Base-by-base conservation (phyloP, 805 yeast species). In the Pichia kluyveri region DNA sequence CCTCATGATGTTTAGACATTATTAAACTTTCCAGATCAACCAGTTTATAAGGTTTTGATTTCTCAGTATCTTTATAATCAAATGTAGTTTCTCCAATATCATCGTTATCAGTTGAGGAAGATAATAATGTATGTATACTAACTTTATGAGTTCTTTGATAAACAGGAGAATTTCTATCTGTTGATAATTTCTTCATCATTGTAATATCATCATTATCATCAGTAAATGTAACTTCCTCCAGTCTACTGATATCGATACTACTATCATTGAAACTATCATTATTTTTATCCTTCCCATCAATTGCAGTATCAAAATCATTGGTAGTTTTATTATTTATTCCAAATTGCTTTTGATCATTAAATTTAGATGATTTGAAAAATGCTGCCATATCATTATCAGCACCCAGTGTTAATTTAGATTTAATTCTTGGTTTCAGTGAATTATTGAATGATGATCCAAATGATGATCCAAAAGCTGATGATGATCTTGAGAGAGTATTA, bases 151-250 rank as follows among this genome's bases (percentile, higher is more conserved):
- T 56, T 42, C 59, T 52, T 17, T 50, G 56, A 23, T 52, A 47
- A 2, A 54, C 39, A 5, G 62, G 63, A 2, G 64, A 61, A 49
- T 66, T 67, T 19, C 63, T 55, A 40, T 67, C 57, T 4, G 70
- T 66, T 18, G 58, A 59, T 43, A 66, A 56, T 43, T 67, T 60
- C 46, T 62, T 63, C 31, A 52, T 53, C 9, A 47, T 48, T 28
- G 54, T 38, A 10, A 51, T 45, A 32, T 51, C 54, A 4, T 52
- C 51, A 10, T 37, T 9, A 1, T 41, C 47, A 10, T 45, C 45
- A 4, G 38, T 34, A 32, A 47, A 44, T 15, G 47, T 43, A 12
- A 47, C 34, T 12, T 51, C 51, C 11, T 30, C 32, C 11, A 28
- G 5, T 37, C 19, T 40, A 40, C 10, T 27, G 14, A 9, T 11